These are phyloP conservation scores for Esteya vermicola DNA, from an alignment of 2,329 filamentous ascomycete genomes.

Conservation along the genomic window DNA sequence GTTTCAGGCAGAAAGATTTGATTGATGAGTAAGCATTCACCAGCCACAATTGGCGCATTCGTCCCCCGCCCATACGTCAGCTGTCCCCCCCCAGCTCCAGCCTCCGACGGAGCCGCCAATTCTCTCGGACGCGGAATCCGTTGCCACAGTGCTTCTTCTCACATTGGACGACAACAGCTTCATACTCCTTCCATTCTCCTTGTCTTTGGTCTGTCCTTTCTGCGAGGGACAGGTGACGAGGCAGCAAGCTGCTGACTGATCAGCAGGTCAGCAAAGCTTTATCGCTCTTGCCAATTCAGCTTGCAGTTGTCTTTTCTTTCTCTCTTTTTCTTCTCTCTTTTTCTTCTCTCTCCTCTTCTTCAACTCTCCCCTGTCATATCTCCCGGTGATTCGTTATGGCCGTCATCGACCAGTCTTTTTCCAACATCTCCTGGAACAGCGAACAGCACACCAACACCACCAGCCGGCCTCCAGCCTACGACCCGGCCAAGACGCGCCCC, in stretches of 20 bases:
- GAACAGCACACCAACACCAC: slow-evolving; percentile 21
- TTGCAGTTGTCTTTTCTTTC: no score
- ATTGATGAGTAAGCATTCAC: no score
- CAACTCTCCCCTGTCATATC: neutral
- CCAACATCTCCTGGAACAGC: slow-evolving; percentile 57
- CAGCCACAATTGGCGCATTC: neutral
- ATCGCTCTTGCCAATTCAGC: no score
- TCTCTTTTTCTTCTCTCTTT: neutral
- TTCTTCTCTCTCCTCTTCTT: neutral
- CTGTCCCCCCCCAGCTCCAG: neutral
- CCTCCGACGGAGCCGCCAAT: neutral
- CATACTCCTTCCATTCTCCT: no score
- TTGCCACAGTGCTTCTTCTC: no score
- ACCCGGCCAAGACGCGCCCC: neutral
- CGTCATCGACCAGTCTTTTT: slow-evolving; percentile 52
- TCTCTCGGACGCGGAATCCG: no score
- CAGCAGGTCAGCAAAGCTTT: no score
- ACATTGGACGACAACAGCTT: no score
- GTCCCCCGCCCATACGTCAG: neutral
- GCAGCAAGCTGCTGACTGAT: no score
- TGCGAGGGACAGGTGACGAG: no score
- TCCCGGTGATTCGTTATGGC: slow-evolving; percentile 18
- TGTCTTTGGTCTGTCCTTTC: no score
- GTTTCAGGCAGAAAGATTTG: no score
- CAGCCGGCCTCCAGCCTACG: slow-evolving; percentile 15